Conservation (phyloP, 208 protist genomes). For the Trypanosoma melophagium region DNA sequence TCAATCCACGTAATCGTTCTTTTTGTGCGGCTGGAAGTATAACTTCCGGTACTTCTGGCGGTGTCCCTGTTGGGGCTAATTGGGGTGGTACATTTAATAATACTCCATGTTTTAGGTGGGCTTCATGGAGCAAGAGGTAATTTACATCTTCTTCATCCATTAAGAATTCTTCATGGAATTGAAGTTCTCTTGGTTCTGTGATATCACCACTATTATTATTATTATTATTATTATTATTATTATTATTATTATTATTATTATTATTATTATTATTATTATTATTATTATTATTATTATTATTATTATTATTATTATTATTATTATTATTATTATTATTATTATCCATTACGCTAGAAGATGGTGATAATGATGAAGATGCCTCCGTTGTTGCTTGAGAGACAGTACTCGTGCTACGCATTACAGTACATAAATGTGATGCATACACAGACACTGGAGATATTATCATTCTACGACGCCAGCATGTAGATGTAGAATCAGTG, state of each 20-base stretch:
- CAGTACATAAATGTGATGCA: not conserved
- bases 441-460: not conserved
- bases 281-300: no score
- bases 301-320: no score
- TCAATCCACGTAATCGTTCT: slow-evolving; percentile 35
- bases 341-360: not conserved
- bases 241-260: no score
- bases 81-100: slow-evolving; percentile 75
- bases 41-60: slow-evolving; percentile 51
- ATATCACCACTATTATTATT: not conserved
- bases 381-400: not conserved
- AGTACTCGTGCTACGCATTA: not conserved
- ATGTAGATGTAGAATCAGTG: not conserved
- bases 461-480: not conserved
- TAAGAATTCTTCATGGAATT: slow-evolving; percentile 28
- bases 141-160: slow-evolving; percentile 45
- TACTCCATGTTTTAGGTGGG: slow-evolving; percentile 75
- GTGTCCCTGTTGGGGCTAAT: slow-evolving; percentile 43
- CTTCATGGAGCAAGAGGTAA: slow-evolving; percentile 55
- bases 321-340: no score
- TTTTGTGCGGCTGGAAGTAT: slow-evolving; percentile 36
- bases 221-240: not conserved
- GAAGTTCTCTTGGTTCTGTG: slow-evolving; percentile 16
- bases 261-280: no score
- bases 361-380: not conserved